phyloP scores from a whole-genome alignment of 345 rosid species.

The Erysimum cheiranthoides region DNA sequence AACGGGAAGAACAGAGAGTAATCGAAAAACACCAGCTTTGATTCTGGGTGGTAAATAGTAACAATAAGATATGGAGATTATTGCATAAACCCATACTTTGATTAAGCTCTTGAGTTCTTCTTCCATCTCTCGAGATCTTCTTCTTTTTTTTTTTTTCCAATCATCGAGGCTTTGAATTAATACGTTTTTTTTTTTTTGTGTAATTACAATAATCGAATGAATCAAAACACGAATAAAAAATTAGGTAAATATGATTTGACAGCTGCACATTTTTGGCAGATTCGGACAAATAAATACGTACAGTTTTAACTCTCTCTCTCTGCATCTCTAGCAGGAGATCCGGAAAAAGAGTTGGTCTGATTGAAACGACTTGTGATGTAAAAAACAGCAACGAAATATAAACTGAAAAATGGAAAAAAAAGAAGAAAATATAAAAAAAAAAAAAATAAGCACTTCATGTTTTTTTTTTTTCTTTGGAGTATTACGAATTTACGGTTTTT shows the following conservation, averaged over 20 bases:
- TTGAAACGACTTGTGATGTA: too few relatives aligned
- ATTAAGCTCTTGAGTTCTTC: conserved; percentile 34
- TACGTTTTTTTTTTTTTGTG: not conserved
- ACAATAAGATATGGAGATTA: conserved; percentile 43
- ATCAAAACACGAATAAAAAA: not conserved
- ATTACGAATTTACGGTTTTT: too few relatives aligned
- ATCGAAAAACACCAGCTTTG: conserved; percentile 40
- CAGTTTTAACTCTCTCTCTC: not conserved
- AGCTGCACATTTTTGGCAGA: not conserved
- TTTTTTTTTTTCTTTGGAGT: too few relatives aligned
- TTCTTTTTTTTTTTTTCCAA: not conserved
- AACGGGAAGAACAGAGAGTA: conserved; percentile 48
- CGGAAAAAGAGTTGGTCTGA: too few relatives aligned
- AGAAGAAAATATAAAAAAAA: too few relatives aligned
- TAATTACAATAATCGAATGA: not conserved
- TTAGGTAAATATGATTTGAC: not conserved
- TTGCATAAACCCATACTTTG: conserved; percentile 29
- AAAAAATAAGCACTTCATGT: too few relatives aligned
- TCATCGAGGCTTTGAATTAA: conserved; percentile 16
- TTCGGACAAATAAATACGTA: not conserved
- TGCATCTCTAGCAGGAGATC: too few relatives aligned
- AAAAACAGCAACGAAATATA: too few relatives aligned
- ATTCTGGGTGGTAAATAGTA: conserved; percentile 44
- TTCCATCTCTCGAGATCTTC: conserved; percentile 39
- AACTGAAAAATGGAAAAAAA: too few relatives aligned